A percentile compares a stretch with the other conserved stretches of the same genome.
phyloP scores from a whole-genome alignment of 1,284 basidiomycete genomes.

The Cryptococcus sp. region DNA sequence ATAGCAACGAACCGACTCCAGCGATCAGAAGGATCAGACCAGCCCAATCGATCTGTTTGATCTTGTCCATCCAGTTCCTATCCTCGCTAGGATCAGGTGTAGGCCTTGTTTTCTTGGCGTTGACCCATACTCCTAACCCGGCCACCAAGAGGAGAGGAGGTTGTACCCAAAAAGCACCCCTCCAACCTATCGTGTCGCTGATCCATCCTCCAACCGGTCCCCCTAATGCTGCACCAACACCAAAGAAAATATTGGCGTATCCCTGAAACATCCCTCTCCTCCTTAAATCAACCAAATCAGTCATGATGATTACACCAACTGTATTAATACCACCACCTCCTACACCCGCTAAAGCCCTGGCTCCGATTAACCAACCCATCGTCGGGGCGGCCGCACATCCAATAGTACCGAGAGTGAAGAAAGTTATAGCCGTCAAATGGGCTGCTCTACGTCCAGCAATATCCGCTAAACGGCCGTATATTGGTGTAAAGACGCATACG shows the following conservation, averaged over 20 bases:
- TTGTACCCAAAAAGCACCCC: slow-evolving; percentile 57
- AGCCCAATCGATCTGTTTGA: slow-evolving; percentile 73
- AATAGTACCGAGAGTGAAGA: slow-evolving; percentile 77
- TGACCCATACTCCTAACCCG: slow-evolving; percentile 44
- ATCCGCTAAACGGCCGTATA: slow-evolving; percentile 81
- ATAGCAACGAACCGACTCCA: slow-evolving; percentile 66
- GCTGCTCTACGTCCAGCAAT: slow-evolving; percentile 76
- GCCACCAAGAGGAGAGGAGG: slow-evolving; percentile 42
- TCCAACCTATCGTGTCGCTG: slow-evolving; percentile 75
- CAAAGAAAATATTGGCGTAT: slow-evolving; percentile 67
- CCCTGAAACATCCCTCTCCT: slow-evolving; percentile 86
- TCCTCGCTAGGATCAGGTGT: background rate
- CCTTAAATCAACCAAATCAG: slow-evolving; percentile 62
- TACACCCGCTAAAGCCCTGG: slow-evolving; percentile 78
- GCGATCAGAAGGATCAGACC: slow-evolving; percentile 72
- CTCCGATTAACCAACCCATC: slow-evolving; percentile 71
- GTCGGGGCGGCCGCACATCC: slow-evolving; percentile 76
- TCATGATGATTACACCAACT: slow-evolving; percentile 39
- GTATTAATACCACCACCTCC: slow-evolving; percentile 56
- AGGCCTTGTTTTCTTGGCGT: slow-evolving; percentile 9
- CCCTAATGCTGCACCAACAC: slow-evolving; percentile 41
- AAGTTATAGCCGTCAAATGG: slow-evolving; percentile 62
- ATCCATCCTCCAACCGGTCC: slow-evolving; percentile 84
- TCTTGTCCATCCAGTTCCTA: slow-evolving; percentile 58
- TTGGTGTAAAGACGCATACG: slow-evolving; percentile 78